Evolutionary conservation across 2,329 filamentous ascomycete genomes (phyloP).

Genomic region (Beauveria australis): DNA sequence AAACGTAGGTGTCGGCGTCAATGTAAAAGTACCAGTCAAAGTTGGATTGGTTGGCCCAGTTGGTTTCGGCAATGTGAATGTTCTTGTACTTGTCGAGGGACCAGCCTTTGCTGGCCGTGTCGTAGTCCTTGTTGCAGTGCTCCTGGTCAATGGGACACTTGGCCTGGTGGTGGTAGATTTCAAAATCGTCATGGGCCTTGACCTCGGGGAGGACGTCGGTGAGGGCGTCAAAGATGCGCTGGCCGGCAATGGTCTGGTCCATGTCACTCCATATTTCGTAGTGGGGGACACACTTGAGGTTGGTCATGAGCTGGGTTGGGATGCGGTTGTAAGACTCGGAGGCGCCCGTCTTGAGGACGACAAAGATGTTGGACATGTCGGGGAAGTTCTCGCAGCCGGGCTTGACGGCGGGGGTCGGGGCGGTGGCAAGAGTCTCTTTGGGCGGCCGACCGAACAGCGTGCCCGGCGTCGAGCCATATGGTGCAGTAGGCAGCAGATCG

Average conservation of each 20-base stretch:
- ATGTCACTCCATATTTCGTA: conserved; percentile 53
- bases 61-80: conserved; percentile 49
- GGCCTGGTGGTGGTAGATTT: conserved; percentile 37
- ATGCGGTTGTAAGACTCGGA: conserved; percentile 44
- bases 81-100: conserved; percentile 55
- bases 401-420: conserved; percentile 11
- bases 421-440: neutral
- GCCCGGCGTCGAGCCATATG: neutral
- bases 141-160: conserved; percentile 37
- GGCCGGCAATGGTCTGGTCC: conserved; percentile 36
- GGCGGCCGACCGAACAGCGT: no score
- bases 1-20: conserved; percentile 50
- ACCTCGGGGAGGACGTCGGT: conserved; percentile 34
- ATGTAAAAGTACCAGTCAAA: conserved; percentile 54
- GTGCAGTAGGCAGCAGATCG: conserved; percentile 4
- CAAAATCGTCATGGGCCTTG: conserved; percentile 42
- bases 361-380: conserved; percentile 36
- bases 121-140: conserved; percentile 30
- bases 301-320: conserved; percentile 46
- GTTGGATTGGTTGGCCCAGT: conserved; percentile 39
- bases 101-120: conserved; percentile 34
- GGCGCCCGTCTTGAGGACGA: conserved; percentile 51
- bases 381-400: conserved; percentile 31
- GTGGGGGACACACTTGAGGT: conserved; percentile 40
- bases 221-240: conserved; percentile 38